These are phyloP conservation scores for Plasmodium billcollinsi DNA, from an alignment of 169 alveolate genomes.

Conservation along the genomic window DNA sequence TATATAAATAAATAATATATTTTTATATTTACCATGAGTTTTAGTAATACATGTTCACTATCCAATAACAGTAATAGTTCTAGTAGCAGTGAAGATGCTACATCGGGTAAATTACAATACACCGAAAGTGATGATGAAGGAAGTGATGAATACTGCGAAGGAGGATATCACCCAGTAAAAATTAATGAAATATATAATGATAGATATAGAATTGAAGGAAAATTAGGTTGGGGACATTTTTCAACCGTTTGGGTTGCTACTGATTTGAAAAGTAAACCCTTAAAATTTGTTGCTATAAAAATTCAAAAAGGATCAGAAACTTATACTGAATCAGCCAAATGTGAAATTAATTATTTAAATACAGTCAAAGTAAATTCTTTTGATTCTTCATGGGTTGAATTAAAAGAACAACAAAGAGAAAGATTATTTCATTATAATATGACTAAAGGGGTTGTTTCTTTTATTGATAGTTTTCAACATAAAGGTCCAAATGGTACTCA, in stretches of 20 bases:
- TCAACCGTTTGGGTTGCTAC: constrained; percentile 99
- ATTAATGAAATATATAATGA: constrained; percentile 94
- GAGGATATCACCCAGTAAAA: constrained; percentile 97
- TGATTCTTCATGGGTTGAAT: constrained; percentile 86
- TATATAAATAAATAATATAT: neutral
- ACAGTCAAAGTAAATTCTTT: constrained; percentile 88
- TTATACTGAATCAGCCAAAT: constrained; percentile 98
- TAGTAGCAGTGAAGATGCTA: constrained; percentile 65
- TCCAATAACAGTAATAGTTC: constrained; percentile 44
- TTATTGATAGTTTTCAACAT: constrained; percentile 95
- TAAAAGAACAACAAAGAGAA: constrained; percentile 79
- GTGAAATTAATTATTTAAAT: constrained; percentile 96
- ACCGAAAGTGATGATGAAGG: constrained; percentile 77
- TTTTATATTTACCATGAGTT: constrained; percentile 26
- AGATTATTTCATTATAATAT: constrained; percentile 78
- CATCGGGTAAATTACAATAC: constrained; percentile 66
- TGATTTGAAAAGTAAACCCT: constrained; percentile 89
- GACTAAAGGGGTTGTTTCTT: constrained; percentile 93
- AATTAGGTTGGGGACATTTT: constrained; percentile 99
- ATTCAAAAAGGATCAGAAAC: constrained; percentile 97
- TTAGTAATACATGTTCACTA: constrained; percentile 38
- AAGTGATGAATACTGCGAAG: constrained; percentile 78
- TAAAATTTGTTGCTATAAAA: constrained; percentile 96
- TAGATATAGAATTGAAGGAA: constrained; percentile 96
- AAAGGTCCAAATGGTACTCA: constrained; percentile 98